A percentile compares a stretch with the other conserved stretches of the same genome.
Evolutionary conservation across 441 rosid genomes (phyloP).

Genomic region (Dalechampia spathulata): DNA sequence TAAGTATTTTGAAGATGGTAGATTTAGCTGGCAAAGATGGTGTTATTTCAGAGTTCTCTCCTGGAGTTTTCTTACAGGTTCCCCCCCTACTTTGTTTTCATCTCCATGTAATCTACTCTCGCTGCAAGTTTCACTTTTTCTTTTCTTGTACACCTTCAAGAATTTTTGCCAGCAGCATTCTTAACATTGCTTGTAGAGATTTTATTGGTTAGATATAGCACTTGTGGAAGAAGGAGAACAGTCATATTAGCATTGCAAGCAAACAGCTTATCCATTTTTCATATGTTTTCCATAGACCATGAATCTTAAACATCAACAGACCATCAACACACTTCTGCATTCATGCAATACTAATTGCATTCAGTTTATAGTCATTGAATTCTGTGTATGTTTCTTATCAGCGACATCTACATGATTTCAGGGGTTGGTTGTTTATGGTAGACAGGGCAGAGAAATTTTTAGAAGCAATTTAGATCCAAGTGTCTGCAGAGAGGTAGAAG

Average conservation of each 20-base stretch:
- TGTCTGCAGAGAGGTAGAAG: constrained; percentile 79
- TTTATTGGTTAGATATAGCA: too few relatives aligned
- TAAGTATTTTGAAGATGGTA: constrained; percentile 48
- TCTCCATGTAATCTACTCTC: not conserved
- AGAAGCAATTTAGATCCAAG: constrained; percentile 65
- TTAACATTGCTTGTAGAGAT: not conserved
- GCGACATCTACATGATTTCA: constrained; percentile 28
- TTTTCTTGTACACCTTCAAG: not conserved
- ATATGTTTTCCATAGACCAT: not conserved
- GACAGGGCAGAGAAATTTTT: constrained; percentile 72
- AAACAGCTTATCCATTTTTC: too few relatives aligned
- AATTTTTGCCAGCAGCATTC: not conserved
- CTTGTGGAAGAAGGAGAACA: too few relatives aligned
- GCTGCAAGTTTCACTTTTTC: constrained; percentile 5
- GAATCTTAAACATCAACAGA: not conserved
- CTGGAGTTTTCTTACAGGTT: constrained; percentile 94
- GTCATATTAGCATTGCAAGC: too few relatives aligned
- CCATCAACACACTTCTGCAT: not conserved
- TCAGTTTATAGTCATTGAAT: not conserved
- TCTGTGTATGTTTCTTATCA: constrained; percentile 8
- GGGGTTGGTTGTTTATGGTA: constrained; percentile 94
- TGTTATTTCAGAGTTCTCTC: constrained; percentile 63
- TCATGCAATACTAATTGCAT: not conserved
- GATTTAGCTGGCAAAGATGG: constrained; percentile 76
- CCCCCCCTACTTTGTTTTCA: constrained; percentile 9